Conservation (phyloP, 2,329 filamentous ascomycete genomes). For the Xylaria polymorpha region DNA sequence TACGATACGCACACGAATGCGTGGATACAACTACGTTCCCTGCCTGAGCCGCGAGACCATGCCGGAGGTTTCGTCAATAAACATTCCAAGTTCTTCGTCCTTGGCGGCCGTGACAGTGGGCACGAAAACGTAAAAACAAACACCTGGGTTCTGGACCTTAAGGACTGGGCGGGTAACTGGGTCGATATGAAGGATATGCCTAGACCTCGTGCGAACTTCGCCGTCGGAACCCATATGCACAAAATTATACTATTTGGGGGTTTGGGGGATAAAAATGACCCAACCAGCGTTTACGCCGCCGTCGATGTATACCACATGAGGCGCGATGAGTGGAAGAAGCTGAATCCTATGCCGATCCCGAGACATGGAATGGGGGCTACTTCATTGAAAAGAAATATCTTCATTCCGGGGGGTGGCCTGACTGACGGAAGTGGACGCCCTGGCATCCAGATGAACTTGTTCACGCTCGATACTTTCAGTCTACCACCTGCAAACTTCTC, state of each 20-base stretch:
- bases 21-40: neutral
- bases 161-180: neutral
- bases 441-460: neutral
- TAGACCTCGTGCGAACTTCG: neutral
- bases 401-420: conserved; percentile 5
- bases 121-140: neutral
- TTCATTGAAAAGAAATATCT: neutral
- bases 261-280: neutral
- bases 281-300: neutral
- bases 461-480: neutral
- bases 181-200: neutral
- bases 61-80: neutral
- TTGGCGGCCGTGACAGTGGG: conserved; percentile 4
- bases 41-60: conserved; percentile 2
- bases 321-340: neutral
- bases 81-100: neutral
- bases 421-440: neutral
- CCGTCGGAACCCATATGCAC: neutral
- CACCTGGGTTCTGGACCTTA: neutral
- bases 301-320: neutral
- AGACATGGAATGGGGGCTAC: conserved; percentile 7
- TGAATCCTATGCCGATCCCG: neutral
- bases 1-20: conserved; percentile 4
- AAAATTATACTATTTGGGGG: conserved; percentile 6
- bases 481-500: neutral